Conservation (phyloP, 495 filamentous ascomycete species). For the Tetracladium setigerum region DNA sequence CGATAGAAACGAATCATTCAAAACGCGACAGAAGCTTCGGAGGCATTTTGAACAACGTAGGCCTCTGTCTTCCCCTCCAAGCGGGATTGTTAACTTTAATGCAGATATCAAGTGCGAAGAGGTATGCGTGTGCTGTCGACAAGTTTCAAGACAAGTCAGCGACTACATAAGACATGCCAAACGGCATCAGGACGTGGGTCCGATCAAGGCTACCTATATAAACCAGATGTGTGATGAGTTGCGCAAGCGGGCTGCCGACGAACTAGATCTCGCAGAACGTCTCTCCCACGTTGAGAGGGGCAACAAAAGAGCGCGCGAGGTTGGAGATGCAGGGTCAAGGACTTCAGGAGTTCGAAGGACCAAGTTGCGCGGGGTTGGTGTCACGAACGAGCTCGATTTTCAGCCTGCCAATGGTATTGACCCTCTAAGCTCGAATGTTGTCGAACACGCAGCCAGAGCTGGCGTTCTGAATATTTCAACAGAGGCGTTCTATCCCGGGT, state of each 20-base stretch:
- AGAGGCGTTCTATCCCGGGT: constrained; percentile 1
- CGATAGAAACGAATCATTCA: constrained; percentile 16
- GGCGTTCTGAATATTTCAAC: constrained; percentile 8
- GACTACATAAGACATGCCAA: constrained; percentile 20
- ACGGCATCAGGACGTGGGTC: constrained; percentile 9
- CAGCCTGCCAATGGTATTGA: constrained; percentile 9
- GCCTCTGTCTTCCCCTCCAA: constrained; percentile 8
- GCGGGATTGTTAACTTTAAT: constrained; percentile 15
- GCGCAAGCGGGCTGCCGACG: constrained; percentile 6
- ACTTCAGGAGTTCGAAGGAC: constrained; percentile 5
- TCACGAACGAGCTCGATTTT: constrained; percentile 8
- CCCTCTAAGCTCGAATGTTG: constrained; percentile 6
- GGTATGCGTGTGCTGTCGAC: constrained; percentile 15
- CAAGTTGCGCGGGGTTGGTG: constrained; percentile 5
- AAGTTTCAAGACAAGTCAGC: constrained; percentile 14
- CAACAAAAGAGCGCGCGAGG: constrained; percentile 9
- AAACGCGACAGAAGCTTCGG: constrained; percentile 15
- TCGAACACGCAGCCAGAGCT: constrained; percentile 1
- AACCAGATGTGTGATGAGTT: constrained; percentile 18
- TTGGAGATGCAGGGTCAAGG: not conserved
- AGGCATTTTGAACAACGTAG: constrained; percentile 19
- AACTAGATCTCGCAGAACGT: constrained; percentile 7
- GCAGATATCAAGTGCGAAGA: constrained; percentile 18
- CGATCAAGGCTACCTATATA: constrained; percentile 13
- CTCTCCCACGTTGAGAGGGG: constrained; percentile 3